Conservation (phyloP, 2,329 filamentous ascomycete genomes). For the Leptographium radiaticola region DNA sequence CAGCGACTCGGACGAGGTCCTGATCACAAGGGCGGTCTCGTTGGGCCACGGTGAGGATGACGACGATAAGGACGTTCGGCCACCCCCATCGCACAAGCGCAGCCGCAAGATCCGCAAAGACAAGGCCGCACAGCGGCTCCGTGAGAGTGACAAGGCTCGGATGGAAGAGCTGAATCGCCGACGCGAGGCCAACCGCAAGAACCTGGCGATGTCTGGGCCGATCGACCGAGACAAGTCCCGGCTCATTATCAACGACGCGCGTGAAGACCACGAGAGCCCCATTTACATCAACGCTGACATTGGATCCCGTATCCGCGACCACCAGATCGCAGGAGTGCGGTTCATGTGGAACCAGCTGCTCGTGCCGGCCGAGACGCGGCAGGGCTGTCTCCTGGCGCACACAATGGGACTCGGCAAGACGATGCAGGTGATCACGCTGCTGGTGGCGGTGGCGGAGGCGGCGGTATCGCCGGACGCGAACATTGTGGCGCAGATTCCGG, state of each 20-base stretch:
- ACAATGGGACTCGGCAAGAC: slow-evolving; percentile 91
- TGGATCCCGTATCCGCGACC: slow-evolving; percentile 54
- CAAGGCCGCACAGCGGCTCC: slow-evolving; percentile 35
- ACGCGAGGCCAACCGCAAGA: slow-evolving; percentile 30
- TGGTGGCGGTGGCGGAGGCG: slow-evolving; percentile 60
- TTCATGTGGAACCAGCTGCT: slow-evolving; percentile 86
- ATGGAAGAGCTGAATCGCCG: slow-evolving; percentile 41
- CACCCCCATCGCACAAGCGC: slow-evolving; percentile 27
- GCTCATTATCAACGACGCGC: slow-evolving; percentile 55
- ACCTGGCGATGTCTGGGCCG: slow-evolving; percentile 28
- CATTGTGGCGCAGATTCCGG: slow-evolving; percentile 54
- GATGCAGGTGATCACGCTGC: slow-evolving; percentile 78
- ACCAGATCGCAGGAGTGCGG: slow-evolving; percentile 69
- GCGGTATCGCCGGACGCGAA: slow-evolving; percentile 42
- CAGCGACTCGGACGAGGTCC: background rate
- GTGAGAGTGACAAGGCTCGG: slow-evolving; percentile 41
- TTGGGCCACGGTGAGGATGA: slow-evolving; percentile 3
- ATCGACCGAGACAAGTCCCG: slow-evolving; percentile 31
- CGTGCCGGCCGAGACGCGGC: slow-evolving; percentile 38
- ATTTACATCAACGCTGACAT: slow-evolving; percentile 55
- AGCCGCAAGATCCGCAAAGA: slow-evolving; percentile 34
- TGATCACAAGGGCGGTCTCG: background rate
- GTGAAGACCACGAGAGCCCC: slow-evolving; percentile 43
- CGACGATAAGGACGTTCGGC: slow-evolving; percentile 3
- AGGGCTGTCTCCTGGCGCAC: slow-evolving; percentile 75